Evolutionary conservation across 176 grass and related monocot species (phyloP), one percentile per base, ranked within the genome.

Genomic region (Musa schizocarpa): DNA sequence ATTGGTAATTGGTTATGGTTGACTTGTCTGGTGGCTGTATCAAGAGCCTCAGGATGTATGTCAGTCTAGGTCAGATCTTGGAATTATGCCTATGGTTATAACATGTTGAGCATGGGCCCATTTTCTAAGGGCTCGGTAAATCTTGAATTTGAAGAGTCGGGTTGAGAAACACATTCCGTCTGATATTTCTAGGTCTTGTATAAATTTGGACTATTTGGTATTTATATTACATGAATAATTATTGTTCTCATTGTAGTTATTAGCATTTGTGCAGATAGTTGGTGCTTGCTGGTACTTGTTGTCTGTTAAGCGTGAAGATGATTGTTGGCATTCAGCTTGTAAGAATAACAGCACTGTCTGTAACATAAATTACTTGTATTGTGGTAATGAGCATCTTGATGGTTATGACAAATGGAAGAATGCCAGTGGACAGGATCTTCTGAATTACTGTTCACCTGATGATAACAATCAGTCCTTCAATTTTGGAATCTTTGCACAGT

Each of bases 211-310:
- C 4, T 43, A 43, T 43, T 6, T 43, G 4, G 3, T 43, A 43
- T 6, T 43, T 43, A 6, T 43, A 43, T 43, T 43, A 43, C 34
- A 6, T 17, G 17, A 62, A 62, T 0, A 21, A 53, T 78, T 20
- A 64, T 52, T 63, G 20, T 11, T 81, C 3, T 75, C 52, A 3
- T 72, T 71, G 11, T 27, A 73, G 3, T 85, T 23, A 69, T 81
- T 13, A 77, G 24, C 13, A 5, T 57, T 85, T 68, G 10, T 68
- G 63, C 86, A 98, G 94, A 91, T 91, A 81, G 94, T 98, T 52
- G 94, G 94, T 67, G 87, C 94, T 78, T 78, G 93, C 20, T 98
- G 94, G 94, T 98, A 98, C 69, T 87, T 83, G 14, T 79, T 98
- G 55, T 81, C 94, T 69, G 65, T 98, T 58, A 63, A 86, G 24